Evolutionary conservation across 2,329 filamentous ascomycete genomes (phyloP), one percentile per base, ranked within the genome.

Genomic region (Botrytis aclada): DNA sequence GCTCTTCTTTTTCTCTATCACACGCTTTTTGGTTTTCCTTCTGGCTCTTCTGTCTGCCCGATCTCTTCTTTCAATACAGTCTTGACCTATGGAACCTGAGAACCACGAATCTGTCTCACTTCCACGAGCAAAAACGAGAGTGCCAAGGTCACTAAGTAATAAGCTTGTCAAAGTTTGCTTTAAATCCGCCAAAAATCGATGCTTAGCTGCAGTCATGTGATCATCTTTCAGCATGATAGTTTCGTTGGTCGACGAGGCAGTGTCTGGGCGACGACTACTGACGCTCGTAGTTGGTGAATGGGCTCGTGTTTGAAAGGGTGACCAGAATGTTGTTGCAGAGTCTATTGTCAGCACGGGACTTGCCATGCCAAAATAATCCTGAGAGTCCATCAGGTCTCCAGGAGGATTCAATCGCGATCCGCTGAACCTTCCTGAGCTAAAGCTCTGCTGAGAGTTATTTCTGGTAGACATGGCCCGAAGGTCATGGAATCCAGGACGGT

Each of bases 41-140:
- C 76, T 77, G 58, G 72, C 70, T 73, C 77, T 80, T 18, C 76
- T 72, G 18, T 80, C 78, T 20, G 74, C 73, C 5, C 86, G 85
- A 67, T 90, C 87, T 66, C 86, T 88, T 39, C 88, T 85, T 69
- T 90, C 88, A 63, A 90, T 89, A 79, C 89, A 91, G 76, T 91
- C 85, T 77, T 91, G 88, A 4, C 89, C 89, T 10, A 94, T 81
- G 22, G 88, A 88, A 70, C 88, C 86, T 77, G 78, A 80, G 74
- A 98, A 96, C 92, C 95, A 98, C 4, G 86, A 86, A 81, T 98
- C 96, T 0, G 95, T 98, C 83, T 99, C 96, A 60, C 94, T 97
- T 4, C 96, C 96, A 69, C 89, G 85, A 56, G 90, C 88, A 70
- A 97, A 96, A 1, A 98, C 91, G 43, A 93, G 88, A 58, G 91